Conservation (phyloP, 768 basidiomycete species). For the Lentinus brumalis region DNA sequence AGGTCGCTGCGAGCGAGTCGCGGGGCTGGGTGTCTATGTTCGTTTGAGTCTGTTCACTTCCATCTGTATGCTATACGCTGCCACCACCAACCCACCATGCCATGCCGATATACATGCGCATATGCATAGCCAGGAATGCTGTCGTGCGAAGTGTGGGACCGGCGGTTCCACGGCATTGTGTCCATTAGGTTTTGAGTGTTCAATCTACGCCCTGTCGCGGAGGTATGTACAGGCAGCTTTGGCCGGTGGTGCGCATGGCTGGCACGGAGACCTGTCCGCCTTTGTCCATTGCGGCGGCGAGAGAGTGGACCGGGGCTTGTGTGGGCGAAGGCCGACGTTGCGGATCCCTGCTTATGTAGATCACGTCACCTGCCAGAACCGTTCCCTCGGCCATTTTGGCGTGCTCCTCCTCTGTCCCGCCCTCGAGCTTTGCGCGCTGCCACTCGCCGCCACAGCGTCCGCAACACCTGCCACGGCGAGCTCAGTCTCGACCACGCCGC, state of each 20-base stretch:
- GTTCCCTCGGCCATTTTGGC: constrained; percentile 8
- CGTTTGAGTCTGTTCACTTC: constrained; percentile 32
- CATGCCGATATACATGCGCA: constrained; percentile 29
- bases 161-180: neutral
- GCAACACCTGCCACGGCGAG: constrained; percentile 6
- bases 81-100: constrained; percentile 37
- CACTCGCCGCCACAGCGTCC: constrained; percentile 1
- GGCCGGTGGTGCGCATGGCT: too few relatives aligned
- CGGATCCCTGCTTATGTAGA: neutral
- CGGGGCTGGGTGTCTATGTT: constrained; percentile 28
- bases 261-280: too few relatives aligned
- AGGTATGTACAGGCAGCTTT: too few relatives aligned
- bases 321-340: neutral
- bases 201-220: too few relatives aligned
- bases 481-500: constrained; percentile 5
- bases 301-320: neutral
- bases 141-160: constrained; percentile 6
- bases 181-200: neutral
- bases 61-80: constrained; percentile 42
- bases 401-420: neutral
- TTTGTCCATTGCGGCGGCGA: too few relatives aligned
- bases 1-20: constrained; percentile 17
- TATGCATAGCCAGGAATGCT: constrained; percentile 15
- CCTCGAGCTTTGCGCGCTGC: neutral
- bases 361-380: neutral